Evolutionary conservation across 768 basidiomycete genomes (phyloP).

Genomic region (Boletus bicolor): DNA sequence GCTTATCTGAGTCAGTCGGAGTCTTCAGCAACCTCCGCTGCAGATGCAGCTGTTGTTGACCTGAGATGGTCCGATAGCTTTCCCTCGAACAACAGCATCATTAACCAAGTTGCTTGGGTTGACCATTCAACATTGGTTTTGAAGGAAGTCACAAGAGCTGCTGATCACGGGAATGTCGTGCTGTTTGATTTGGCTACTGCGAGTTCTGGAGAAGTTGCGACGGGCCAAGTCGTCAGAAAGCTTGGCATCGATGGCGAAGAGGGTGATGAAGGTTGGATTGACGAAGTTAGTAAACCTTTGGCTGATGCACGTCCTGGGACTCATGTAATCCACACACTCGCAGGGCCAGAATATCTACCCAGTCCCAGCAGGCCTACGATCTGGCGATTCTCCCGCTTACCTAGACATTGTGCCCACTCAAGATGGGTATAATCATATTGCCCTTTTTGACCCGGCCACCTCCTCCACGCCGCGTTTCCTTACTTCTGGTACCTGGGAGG

Average conservation of each 20-base stretch:
- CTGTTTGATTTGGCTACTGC: conserved; percentile 56
- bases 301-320: conserved; percentile 2
- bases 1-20: conserved; percentile 42
- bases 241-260: conserved; percentile 83
- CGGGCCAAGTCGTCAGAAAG: conserved; percentile 63
- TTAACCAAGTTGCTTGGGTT: conserved; percentile 88
- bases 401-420: conserved; percentile 83
- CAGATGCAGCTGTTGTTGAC: conserved; percentile 46
- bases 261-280: conserved; percentile 94
- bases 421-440: conserved; percentile 90
- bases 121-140: conserved; percentile 67
- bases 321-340: conserved; percentile 14
- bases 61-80: conserved; percentile 67
- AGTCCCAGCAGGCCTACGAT: conserved; percentile 44
- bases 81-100: conserved; percentile 58
- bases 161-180: conserved; percentile 75
- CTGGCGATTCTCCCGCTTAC: conserved; percentile 59
- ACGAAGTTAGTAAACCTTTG: conserved; percentile 54
- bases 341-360: conserved; percentile 65
- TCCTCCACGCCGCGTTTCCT: conserved; percentile 73
- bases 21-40: conserved; percentile 28
- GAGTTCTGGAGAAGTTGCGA: conserved; percentile 27
- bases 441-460: conserved; percentile 79
- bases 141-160: conserved; percentile 85
- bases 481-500: conserved; percentile 89